Percentiles rank a stretch among this genome's conserved stretches.
Conservation (phyloP, 148 eudicot species). For the Tetragonia tetragonoides region DNA sequence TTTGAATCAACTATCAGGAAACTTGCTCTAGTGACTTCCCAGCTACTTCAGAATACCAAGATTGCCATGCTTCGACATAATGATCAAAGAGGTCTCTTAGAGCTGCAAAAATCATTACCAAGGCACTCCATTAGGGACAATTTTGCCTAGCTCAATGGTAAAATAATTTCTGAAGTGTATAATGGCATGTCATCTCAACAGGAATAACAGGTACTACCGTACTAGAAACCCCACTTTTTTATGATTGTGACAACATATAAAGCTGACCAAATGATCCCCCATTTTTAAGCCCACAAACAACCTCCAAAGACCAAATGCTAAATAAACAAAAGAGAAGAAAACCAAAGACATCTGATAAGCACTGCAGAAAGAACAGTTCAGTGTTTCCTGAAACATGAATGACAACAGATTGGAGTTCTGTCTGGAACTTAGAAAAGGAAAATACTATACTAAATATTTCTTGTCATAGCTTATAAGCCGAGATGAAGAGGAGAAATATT, state of each 20-base stretch:
- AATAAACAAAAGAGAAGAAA: background rate
- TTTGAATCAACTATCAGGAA: conserved; percentile 29
- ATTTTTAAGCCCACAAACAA: background rate
- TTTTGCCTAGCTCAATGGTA: background rate
- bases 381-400: background rate
- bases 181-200: conserved; percentile 2
- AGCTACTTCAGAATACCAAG: conserved; percentile 83
- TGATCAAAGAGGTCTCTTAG: conserved; percentile 75
- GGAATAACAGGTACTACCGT: background rate
- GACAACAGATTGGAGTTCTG: too few relatives aligned
- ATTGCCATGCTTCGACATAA: conserved; percentile 81
- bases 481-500: too few relatives aligned
- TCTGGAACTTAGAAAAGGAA: too few relatives aligned
- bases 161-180: background rate
- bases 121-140: conserved; percentile 7
- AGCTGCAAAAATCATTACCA: conserved; percentile 47
- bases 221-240: too few relatives aligned
- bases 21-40: conserved; percentile 52
- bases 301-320: background rate
- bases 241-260: too few relatives aligned
- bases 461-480: too few relatives aligned
- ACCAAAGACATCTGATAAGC: background rate
- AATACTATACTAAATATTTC: too few relatives aligned
- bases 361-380: background rate
- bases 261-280: too few relatives aligned